A percentile compares a stretch with the other conserved stretches of the same genome.
These are phyloP conservation scores for Fusarium sp. DNA, from an alignment of 2,329 filamentous ascomycete genomes.

Conservation along the genomic window DNA sequence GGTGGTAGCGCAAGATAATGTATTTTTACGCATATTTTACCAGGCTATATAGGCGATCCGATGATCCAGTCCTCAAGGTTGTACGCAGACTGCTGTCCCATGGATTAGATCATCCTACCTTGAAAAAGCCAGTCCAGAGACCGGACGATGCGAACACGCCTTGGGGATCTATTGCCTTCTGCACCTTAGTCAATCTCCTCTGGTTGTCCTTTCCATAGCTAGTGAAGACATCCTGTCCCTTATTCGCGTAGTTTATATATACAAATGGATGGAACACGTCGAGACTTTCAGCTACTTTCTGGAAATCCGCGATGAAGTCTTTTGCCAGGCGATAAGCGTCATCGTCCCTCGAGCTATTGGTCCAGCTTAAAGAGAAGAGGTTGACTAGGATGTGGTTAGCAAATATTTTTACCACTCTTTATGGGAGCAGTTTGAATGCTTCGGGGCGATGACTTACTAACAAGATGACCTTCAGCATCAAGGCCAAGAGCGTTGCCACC, in stretches of 20 bases:
- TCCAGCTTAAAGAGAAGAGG: neutral
- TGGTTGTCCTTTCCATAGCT: slow-evolving; percentile 7
- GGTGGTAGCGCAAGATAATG: no score
- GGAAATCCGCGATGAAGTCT: neutral
- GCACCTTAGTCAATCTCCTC: slow-evolving; percentile 3
- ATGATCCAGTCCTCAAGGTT: neutral
- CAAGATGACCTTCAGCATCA: neutral
- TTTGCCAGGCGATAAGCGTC: neutral
- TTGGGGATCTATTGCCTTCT: neutral
- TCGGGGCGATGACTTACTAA: neutral
- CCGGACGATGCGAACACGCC: neutral
- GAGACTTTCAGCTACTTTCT: neutral
- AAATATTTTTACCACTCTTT: no score
- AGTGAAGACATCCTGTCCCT: slow-evolving; percentile 6
- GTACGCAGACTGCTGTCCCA: neutral
- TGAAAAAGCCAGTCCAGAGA: neutral
- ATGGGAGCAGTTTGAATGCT: no score
- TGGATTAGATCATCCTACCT: neutral
- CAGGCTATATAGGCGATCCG: no score
- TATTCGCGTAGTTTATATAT: slow-evolving; percentile 9
- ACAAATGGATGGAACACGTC: slow-evolving; percentile 10
- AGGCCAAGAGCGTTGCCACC: neutral
- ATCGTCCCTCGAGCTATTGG: neutral
- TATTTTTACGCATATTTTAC: no score
- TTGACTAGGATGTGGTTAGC: neutral